Evolutionary conservation across 306 rosid species (phyloP), one percentile per base, ranked within the genome.

Genomic region (Amphicarpaea edgeworthii): DNA sequence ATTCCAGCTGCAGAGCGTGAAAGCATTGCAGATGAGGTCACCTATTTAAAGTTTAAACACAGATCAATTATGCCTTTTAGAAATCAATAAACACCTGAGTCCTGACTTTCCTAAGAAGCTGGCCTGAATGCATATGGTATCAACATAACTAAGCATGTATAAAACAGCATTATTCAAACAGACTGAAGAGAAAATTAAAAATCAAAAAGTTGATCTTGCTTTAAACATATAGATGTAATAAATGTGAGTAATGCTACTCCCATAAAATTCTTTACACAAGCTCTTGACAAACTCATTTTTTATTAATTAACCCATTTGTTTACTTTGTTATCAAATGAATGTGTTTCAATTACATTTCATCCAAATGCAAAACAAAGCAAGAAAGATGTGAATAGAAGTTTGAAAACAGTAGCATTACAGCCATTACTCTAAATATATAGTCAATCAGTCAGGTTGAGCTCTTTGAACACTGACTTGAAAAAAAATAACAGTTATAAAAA

Each of bases 1-100:
- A 94, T 94, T 84, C 97, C 98, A 76, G 96, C 97, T 14, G 91
- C 90, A 69, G 96, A 28, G 23, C 98, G 97, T 9, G 98, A 94
- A 72, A 94, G 96, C 93, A 91, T 84, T 11, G 96, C 97, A 84
- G 77, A 88, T 30, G 95, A 94, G 58, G 98, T 94, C 83, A 94
- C 98, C 98, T 93, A 84, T 81, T 82, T 62, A 64, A 51, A 47
- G 83, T 81, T 82, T 62, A 64, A 51, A 47, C 45, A 37, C n/a
- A 32, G 69, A 76, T 43, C 51, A 66, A 59, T 24, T 41, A 53
- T 73, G 34, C n/a, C 53, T 24, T 32, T 30, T 21, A 65, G 41
- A 65, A 66, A 21, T 55, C 70, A 66, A 30, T 42, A 41, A 21
- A 55, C 9, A n/a, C 64, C 20, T n/a, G 26, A 38, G 23, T 76